A percentile compares a stretch with the other conserved stretches of the same genome.
Conservation (phyloP, 257 asterid species). For the Nicotiana benthamiana region DNA sequence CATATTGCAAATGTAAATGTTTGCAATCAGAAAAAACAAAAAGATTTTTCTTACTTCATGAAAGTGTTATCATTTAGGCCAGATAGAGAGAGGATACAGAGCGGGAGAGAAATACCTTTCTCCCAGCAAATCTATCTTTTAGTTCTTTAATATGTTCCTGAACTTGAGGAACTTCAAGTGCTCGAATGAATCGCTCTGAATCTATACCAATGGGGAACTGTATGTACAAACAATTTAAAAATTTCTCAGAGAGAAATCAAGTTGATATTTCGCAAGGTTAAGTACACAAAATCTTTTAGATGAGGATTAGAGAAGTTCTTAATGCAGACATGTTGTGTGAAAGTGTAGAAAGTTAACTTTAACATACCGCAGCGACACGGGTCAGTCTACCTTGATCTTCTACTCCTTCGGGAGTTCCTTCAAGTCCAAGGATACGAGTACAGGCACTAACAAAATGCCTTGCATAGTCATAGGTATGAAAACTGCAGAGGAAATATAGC, state of each 20-base stretch:
- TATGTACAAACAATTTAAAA: constrained; percentile 15
- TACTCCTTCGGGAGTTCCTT: constrained; percentile 97
- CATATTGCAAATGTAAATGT: neutral
- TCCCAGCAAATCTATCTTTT: constrained; percentile 72
- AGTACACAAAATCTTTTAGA: constrained; percentile 5
- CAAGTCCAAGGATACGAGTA: constrained; percentile 91
- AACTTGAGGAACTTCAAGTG: constrained; percentile 56
- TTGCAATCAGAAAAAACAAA: neutral
- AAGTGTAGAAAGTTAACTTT: constrained; percentile 9
- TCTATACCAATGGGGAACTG: constrained; percentile 96
- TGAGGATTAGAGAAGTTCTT: constrained; percentile 2
- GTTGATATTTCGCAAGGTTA: neutral
- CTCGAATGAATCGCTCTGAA: constrained; percentile 77
- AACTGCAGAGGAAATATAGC: constrained; percentile 44
- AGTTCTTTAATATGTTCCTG: constrained; percentile 57
- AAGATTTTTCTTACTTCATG: neutral
- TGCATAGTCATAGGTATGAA: constrained; percentile 95
- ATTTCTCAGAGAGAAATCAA: constrained; percentile 2
- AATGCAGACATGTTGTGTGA: neutral
- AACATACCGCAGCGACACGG: constrained; percentile 92
- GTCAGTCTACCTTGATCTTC: constrained; percentile 95
- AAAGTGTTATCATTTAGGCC: neutral
- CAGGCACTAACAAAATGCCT: constrained; percentile 93
- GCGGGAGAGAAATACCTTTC: constrained; percentile 51
- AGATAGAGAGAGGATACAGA: neutral